Evolutionary conservation across 2,329 filamentous ascomycete species (phyloP).

Genomic region (Microcera coccophila): DNA sequence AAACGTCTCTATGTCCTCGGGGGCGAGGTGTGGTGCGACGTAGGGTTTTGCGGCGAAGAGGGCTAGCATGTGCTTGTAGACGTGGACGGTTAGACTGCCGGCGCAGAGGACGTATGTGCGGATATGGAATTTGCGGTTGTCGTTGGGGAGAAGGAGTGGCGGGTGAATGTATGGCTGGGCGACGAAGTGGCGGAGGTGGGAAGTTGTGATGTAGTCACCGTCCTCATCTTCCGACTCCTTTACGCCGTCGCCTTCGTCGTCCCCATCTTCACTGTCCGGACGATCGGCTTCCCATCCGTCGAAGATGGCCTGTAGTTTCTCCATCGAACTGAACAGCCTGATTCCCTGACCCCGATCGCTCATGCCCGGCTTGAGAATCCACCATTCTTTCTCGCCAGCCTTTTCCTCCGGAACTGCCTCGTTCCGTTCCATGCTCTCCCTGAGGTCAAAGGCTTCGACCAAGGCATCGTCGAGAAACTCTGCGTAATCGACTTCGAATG

Average conservation of each 20-base stretch:
- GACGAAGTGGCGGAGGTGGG: conserved; percentile 91
- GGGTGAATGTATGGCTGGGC: conserved; percentile 92
- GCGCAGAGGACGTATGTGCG: conserved; percentile 83
- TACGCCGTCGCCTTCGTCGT: conserved; percentile 48
- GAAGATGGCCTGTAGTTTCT: conserved; percentile 81
- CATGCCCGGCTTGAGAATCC: conserved; percentile 98
- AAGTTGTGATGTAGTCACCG: conserved; percentile 67
- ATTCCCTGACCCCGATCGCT: conserved; percentile 95
- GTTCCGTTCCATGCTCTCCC: conserved; percentile 72
- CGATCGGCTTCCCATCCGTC: conserved; percentile 78
- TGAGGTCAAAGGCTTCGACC: conserved; percentile 82
- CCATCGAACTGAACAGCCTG: conserved; percentile 78
- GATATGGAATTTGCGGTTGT: conserved; percentile 86
- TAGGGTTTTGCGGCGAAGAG: conserved; percentile 82
- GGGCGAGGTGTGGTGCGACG: conserved; percentile 54
- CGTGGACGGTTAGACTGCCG: conserved; percentile 74
- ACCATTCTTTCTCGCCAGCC: conserved; percentile 66
- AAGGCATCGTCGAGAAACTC: conserved; percentile 95
- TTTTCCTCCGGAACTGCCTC: conserved; percentile 25
- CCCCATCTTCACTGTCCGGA: conserved; percentile 62
- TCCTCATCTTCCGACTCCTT: conserved; percentile 30
- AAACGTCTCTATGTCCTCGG: conserved; percentile 62
- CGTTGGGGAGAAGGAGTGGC: conserved; percentile 64
- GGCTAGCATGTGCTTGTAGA: conserved; percentile 88
- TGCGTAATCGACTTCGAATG: conserved; percentile 93